Evolutionary conservation across 176 grass and related monocot genomes (phyloP).

Genomic region (Musa beccarii): DNA sequence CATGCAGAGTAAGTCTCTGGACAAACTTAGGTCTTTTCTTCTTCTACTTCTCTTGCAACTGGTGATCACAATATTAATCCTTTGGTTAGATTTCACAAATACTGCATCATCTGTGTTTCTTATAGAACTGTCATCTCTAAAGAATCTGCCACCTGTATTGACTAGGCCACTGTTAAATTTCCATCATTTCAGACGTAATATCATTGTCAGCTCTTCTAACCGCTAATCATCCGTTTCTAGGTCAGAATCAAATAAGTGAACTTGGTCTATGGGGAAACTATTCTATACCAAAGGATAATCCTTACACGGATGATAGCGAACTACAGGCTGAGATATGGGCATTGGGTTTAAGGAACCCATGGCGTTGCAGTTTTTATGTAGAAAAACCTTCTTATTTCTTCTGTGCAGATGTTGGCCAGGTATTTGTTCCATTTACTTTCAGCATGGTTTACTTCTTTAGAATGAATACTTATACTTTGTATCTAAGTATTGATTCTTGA

Average conservation of each 20-base stretch:
- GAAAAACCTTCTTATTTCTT: conserved; percentile 82
- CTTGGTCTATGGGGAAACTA: conserved; percentile 84
- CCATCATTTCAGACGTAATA: no score
- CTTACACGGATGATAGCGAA: conserved; percentile 36
- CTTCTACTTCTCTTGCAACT: neutral
- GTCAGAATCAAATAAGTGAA: conserved; percentile 37
- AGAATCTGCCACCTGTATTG: no score
- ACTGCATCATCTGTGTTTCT: no score
- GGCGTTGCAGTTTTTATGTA: conserved; percentile 87
- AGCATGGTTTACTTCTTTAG: neutral
- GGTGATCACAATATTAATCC: neutral
- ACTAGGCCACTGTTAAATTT: no score
- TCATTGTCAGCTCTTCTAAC: no score
- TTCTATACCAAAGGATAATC: conserved; percentile 85
- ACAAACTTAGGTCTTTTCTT: neutral
- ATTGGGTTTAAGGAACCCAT: conserved; percentile 80
- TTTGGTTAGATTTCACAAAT: no score
- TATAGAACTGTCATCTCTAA: no score
- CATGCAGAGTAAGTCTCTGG: conserved; percentile 40
- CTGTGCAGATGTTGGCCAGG: conserved; percentile 81
- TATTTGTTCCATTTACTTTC: conserved; percentile 11
- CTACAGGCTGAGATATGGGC: conserved; percentile 76
- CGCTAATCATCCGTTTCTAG: conserved; percentile 29
- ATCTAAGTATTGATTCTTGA: no score
- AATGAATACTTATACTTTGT: neutral